Percentiles rank a stretch among this genome's conserved stretches.
These are phyloP conservation scores for Grosmannia serpens DNA, from an alignment of 2,329 filamentous ascomycete genomes.

Conservation along the genomic window DNA sequence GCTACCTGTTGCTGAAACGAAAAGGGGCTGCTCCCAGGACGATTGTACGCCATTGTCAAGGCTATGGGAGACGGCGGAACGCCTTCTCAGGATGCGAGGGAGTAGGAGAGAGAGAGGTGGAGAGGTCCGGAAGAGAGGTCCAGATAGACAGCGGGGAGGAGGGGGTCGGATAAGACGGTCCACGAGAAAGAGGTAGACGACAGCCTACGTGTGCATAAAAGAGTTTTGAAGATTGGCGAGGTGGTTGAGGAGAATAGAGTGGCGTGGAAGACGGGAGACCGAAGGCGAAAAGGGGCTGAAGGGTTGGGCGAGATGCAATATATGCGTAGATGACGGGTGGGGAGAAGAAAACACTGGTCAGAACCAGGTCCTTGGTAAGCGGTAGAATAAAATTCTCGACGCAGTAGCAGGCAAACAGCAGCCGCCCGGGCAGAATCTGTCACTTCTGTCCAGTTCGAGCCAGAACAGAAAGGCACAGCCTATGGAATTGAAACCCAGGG, in stretches of 20 bases:
- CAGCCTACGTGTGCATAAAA: too few species aligned
- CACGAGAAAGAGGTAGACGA: not conserved
- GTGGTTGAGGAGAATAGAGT: too few species aligned
- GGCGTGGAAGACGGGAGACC: too few species aligned
- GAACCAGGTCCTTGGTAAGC: too few species aligned
- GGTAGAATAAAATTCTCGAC: too few species aligned
- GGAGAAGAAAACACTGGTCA: too few species aligned
- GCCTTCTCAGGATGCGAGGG: not conserved
- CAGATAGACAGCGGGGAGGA: not conserved
- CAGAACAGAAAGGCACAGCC: not conserved
- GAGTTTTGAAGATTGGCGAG: too few species aligned
- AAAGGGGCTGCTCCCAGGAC: slow-evolving; percentile 14
- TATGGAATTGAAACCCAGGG: not conserved
- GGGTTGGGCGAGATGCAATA: not conserved
- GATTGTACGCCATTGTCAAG: slow-evolving; percentile 18
- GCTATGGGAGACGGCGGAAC: not conserved
- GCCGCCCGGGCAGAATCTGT: not conserved
- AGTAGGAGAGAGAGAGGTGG: not conserved
- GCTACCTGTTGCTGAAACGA: slow-evolving; percentile 23
- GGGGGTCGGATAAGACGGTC: not conserved
- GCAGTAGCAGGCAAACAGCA: too few species aligned
- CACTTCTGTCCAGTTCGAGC: not conserved
- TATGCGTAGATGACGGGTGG: not conserved
- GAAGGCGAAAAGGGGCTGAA: not conserved
- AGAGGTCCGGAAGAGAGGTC: not conserved